Evolutionary conservation across 2,329 filamentous ascomycete genomes (phyloP).

Genomic region (Fusarium sp.): DNA sequence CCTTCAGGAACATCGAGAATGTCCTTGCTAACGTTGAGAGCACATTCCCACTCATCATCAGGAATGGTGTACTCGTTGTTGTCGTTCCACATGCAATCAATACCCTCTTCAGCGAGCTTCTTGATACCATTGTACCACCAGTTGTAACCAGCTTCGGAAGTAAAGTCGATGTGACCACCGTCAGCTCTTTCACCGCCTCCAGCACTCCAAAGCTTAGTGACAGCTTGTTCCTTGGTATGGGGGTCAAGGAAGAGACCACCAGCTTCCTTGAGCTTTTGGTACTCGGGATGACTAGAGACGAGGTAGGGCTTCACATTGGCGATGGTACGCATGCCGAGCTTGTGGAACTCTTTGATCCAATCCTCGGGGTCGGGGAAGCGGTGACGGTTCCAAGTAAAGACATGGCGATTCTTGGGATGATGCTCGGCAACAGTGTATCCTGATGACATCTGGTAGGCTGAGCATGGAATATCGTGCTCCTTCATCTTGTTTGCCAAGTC

Average conservation of each 20-base stretch:
- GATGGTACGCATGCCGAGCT: slow-evolving; percentile 74
- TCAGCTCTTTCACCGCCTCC: slow-evolving; percentile 78
- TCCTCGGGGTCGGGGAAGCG: slow-evolving; percentile 76
- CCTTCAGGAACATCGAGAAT: slow-evolving; percentile 53
- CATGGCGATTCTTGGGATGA: slow-evolving; percentile 77
- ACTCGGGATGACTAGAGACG: slow-evolving; percentile 75
- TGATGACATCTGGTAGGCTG: slow-evolving; percentile 78
- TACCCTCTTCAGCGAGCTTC: slow-evolving; percentile 71
- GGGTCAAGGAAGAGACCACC: slow-evolving; percentile 75
- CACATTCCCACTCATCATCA: slow-evolving; percentile 74
- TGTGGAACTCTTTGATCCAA: slow-evolving; percentile 73
- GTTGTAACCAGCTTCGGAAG: slow-evolving; percentile 73
- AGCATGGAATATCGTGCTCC: slow-evolving; percentile 76
- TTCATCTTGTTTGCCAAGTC: slow-evolving; percentile 72
- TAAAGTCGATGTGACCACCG: slow-evolving; percentile 81
- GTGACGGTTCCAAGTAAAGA: slow-evolving; percentile 76
- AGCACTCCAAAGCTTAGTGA: slow-evolving; percentile 77
- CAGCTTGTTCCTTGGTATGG: slow-evolving; percentile 63
- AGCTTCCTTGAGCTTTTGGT: slow-evolving; percentile 68
- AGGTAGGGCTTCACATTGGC: slow-evolving; percentile 82
- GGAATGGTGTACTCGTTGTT: slow-evolving; percentile 81
- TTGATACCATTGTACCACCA: slow-evolving; percentile 80
- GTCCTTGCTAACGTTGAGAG: slow-evolving; percentile 59
- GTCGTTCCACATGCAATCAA: slow-evolving; percentile 84
- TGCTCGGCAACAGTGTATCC: slow-evolving; percentile 78